Evolutionary conservation across 2,329 filamentous ascomycete species (phyloP).

Genomic region (Fusarium brachygibbosum): DNA sequence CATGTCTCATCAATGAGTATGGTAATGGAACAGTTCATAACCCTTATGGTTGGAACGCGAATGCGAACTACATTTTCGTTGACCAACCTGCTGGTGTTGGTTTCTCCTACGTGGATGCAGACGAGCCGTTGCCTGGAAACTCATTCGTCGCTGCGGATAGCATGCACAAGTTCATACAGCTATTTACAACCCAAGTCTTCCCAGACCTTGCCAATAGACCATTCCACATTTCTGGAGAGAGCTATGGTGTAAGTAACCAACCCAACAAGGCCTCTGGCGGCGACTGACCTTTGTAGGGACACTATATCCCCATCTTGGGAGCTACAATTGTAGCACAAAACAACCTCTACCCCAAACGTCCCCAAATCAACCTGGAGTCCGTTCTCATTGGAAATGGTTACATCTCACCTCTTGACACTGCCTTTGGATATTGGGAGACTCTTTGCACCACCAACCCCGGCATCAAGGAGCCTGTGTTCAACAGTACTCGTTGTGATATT

Average conservation of each 20-base stretch:
- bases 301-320: slow-evolving; percentile 41
- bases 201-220: slow-evolving; percentile 11
- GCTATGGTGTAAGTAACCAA: slow-evolving; percentile 24
- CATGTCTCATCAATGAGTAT: slow-evolving; percentile 36
- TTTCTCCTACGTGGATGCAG: slow-evolving; percentile 42
- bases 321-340: slow-evolving; percentile 43
- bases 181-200: slow-evolving; percentile 32
- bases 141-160: slow-evolving; percentile 39
- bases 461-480: slow-evolving; percentile 29
- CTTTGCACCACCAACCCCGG: slow-evolving; percentile 41
- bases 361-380: slow-evolving; percentile 25
- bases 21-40: slow-evolving; percentile 30
- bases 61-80: slow-evolving; percentile 43
- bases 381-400: slow-evolving; percentile 42
- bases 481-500: slow-evolving; percentile 29
- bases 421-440: slow-evolving; percentile 42
- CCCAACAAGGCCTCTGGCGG: fast-evolving
- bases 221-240: slow-evolving; percentile 42
- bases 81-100: slow-evolving; percentile 43
- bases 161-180: slow-evolving; percentile 39
- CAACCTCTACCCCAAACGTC: slow-evolving; percentile 25
- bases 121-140: slow-evolving; percentile 21
- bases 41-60: slow-evolving; percentile 40
- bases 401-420: slow-evolving; percentile 36
- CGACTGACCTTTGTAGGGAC: slow-evolving; percentile 7